Conservation (phyloP, 306 rosid genomes). For the cucumber (Cucumis sativus) region DNA sequence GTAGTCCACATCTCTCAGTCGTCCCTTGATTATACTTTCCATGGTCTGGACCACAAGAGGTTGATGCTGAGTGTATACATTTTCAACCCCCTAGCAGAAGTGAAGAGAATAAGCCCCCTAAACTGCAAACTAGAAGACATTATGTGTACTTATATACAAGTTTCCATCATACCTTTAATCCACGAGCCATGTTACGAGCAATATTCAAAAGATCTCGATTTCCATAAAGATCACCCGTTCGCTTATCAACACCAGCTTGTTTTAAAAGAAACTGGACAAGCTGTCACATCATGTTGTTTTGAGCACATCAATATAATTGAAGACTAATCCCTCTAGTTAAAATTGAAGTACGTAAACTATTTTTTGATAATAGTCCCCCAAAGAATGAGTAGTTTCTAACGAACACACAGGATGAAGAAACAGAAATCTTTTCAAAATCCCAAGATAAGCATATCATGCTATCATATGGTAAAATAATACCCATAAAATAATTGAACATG, state of each 20-base stretch:
- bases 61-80: conserved; percentile 90
- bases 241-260: conserved; percentile 94
- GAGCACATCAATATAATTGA: conserved; percentile 24
- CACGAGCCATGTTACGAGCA: conserved; percentile 98
- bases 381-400: neutral
- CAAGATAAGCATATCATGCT: neutral
- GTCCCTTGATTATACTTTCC: conserved; percentile 88
- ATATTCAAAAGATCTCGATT: conserved; percentile 84
- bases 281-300: conserved; percentile 33
- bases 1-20: conserved; percentile 87
- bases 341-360: neutral
- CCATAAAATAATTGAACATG: neutral
- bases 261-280: conserved; percentile 91
- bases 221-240: conserved; percentile 82
- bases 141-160: conserved; percentile 4
- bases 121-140: conserved; percentile 10
- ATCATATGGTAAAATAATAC: neutral
- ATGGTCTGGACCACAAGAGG: conserved; percentile 78
- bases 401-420: neutral
- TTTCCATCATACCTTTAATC: conserved; percentile 56
- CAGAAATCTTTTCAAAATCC: neutral
- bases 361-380: neutral
- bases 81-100: conserved; percentile 68
- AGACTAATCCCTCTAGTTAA: conserved; percentile 1
- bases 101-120: conserved; percentile 13